Percentiles rank a stretch among this genome's conserved stretches.
Evolutionary conservation across 139 green algal species (phyloP).

Genomic region (Chlamydomonas incerta): DNA sequence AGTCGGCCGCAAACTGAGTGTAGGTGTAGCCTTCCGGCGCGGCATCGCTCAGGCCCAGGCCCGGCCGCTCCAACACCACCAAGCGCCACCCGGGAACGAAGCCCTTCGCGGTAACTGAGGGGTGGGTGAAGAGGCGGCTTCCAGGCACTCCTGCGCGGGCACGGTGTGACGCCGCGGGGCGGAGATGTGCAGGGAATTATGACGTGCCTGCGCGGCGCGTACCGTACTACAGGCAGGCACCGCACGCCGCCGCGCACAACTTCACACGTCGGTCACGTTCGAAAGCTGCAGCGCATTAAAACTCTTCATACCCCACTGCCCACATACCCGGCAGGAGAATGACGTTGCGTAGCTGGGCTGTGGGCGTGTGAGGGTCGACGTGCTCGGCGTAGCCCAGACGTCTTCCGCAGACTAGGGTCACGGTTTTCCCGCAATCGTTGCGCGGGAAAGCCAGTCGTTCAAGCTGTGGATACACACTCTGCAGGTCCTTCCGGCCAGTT

Average conservation of each 20-base stretch:
- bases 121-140: constrained; percentile 14
- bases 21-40: background rate
- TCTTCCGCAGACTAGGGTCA: background rate
- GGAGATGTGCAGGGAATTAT: too few relatives aligned
- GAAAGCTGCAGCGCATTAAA: too few relatives aligned
- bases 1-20: constrained; percentile 3
- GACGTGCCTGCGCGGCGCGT: too few relatives aligned
- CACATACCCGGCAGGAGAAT: background rate
- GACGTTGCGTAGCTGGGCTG: background rate
- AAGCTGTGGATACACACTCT: background rate
- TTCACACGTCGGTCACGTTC: too few relatives aligned
- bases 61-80: constrained; percentile 19
- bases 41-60: constrained; percentile 12
- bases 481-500: background rate
- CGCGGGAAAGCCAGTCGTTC: background rate
- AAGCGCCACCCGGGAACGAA: constrained; percentile 4
- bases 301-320: too few relatives aligned
- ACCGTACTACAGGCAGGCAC: too few relatives aligned
- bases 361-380: background rate
- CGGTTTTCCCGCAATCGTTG: background rate
- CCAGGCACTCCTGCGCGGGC: background rate
- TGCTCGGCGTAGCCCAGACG: background rate
- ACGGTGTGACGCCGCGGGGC: too few relatives aligned
- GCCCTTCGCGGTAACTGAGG: background rate
- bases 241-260: too few relatives aligned